Conservation (phyloP, 352 stramenopile species). For the Phytophthora hibernalis region DNA sequence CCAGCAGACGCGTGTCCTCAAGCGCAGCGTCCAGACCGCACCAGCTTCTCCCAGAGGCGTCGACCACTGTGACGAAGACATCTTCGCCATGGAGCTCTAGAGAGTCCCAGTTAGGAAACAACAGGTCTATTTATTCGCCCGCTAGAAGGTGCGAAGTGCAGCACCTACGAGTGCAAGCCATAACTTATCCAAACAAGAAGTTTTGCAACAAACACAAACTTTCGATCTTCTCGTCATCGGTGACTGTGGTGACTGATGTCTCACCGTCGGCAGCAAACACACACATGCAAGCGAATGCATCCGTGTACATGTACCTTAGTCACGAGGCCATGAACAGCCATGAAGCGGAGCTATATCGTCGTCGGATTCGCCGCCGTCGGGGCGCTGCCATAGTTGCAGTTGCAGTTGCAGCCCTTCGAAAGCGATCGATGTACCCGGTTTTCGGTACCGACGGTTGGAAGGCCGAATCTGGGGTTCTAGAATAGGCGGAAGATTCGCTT, state of each 20-base stretch:
- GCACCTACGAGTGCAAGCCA: neutral
- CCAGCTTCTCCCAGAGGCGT: conserved; percentile 15
- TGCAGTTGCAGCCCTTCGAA: conserved; percentile 24
- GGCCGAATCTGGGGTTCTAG: conserved; percentile 7
- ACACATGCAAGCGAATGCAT: neutral
- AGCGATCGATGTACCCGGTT: conserved; percentile 8
- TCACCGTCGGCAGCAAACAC: neutral
- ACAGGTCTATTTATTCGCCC: conserved; percentile 47
- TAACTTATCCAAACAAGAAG: conserved; percentile 35
- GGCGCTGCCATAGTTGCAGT: no score
- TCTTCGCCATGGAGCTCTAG: conserved; percentile 80
- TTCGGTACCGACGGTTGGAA: conserved; percentile 5
- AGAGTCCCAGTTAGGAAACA: neutral
- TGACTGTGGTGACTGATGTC: neutral
- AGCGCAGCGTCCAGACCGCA: conserved; percentile 15
- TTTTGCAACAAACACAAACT: conserved; percentile 1
- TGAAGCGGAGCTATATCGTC: neutral
- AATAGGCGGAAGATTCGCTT: conserved; percentile 16
- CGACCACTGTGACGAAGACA: conserved; percentile 56
- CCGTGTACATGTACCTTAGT: no score
- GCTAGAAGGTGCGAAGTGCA: neutral
- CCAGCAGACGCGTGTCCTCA: conserved; percentile 14
- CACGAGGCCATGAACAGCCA: no score
- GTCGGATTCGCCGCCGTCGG: neutral
- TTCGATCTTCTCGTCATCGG: conserved; percentile 17